A percentile compares a stretch with the other conserved stretches of the same genome.
Evolutionary conservation across 192 early-diverging fungal species (phyloP).

Genomic region (Podila minutissima): DNA sequence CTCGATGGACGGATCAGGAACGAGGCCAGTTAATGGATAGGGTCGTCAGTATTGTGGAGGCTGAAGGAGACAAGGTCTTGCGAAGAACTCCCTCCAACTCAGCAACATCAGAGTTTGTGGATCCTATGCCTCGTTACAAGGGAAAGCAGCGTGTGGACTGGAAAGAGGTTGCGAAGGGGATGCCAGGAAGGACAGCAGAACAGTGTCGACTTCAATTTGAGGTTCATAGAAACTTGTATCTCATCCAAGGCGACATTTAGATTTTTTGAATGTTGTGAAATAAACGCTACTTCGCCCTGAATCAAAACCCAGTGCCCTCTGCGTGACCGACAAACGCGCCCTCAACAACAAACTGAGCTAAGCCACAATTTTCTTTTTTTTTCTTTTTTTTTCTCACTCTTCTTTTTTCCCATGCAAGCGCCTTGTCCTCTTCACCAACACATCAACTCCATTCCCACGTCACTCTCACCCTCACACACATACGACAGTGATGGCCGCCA

Average conservation of each 20-base stretch:
- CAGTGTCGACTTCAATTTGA: constrained; percentile 28
- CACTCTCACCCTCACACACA: background rate
- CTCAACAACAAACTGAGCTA: background rate
- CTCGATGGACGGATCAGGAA: constrained; percentile 22
- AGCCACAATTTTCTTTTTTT: constrained; percentile 13
- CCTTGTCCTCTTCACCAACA: background rate
- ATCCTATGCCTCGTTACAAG: constrained; percentile 12
- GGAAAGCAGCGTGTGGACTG: constrained; percentile 25
- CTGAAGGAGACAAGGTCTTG: background rate
- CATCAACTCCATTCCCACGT: background rate
- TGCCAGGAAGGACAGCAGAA: constrained; percentile 24
- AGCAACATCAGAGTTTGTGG: background rate
- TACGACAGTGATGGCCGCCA: constrained; percentile 20
- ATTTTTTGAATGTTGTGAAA: background rate
- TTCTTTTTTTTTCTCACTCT: constrained; percentile 23
- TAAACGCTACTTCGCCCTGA: background rate
- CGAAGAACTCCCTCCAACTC: background rate
- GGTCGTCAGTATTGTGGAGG: constrained; percentile 8
- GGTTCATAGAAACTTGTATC: constrained; percentile 14
- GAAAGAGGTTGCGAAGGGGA: constrained; percentile 22
- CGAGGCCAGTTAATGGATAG: constrained; percentile 29
- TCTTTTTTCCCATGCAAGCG: background rate
- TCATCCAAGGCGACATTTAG: constrained; percentile 26
- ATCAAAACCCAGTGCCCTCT: too few relatives aligned
- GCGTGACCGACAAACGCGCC: background rate